Evolutionary conservation across 176 grass and related monocot species (phyloP).

Genomic region (Zoysia pacifica): DNA sequence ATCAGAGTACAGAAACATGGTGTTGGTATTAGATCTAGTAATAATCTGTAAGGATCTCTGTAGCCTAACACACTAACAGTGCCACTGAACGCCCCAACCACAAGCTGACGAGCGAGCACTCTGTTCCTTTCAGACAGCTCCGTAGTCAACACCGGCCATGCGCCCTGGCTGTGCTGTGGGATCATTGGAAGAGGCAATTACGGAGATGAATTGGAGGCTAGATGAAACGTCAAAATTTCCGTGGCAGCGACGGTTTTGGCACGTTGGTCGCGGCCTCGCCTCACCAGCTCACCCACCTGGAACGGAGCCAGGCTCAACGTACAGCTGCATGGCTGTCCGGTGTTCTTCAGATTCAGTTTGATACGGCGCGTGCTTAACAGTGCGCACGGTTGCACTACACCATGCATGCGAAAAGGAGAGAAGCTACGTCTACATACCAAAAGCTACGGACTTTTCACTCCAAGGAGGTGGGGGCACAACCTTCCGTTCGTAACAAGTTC

Average conservation of each 20-base stretch:
- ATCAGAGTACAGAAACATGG: background rate
- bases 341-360: background rate
- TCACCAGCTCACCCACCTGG: constrained; percentile 26
- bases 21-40: background rate
- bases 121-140: background rate
- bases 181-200: background rate
- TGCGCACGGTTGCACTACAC: background rate
- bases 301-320: constrained; percentile 1
- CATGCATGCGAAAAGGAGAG: background rate
- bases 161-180: background rate
- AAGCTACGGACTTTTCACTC: no score
- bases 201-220: background rate
- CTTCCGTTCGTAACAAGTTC: no score
- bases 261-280: background rate
- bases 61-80: background rate
- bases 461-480: no score
- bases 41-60: background rate
- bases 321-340: background rate
- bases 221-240: background rate
- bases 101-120: background rate
- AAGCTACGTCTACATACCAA: no score
- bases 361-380: background rate
- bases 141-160: background rate
- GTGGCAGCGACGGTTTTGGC: constrained; percentile 22
- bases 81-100: background rate